Evolutionary conservation across 306 rosid species (phyloP).

Genomic region (Rosa multiflora): DNA sequence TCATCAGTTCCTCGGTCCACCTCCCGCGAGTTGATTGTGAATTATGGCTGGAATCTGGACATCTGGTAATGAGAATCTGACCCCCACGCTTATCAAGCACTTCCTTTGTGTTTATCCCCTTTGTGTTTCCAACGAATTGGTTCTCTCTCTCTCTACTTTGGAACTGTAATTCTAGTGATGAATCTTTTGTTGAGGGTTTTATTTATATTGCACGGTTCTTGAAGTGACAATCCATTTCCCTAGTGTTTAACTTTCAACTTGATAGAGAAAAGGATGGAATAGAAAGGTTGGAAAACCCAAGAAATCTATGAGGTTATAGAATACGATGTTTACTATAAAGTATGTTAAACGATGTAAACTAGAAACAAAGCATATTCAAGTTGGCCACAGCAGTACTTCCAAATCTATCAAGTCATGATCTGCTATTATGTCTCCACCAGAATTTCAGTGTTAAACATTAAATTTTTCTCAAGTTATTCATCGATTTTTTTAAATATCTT

Average conservation of each 20-base stretch:
- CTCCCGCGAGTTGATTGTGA: neutral
- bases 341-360: neutral
- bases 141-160: neutral
- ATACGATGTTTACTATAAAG: neutral
- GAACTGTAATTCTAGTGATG: neutral
- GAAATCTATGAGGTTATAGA: neutral
- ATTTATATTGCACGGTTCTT: neutral
- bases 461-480: neutral
- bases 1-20: slow-evolving; percentile 31
- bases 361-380: neutral
- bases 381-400: neutral
- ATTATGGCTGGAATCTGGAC: neutral
- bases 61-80: neutral
- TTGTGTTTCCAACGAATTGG: neutral
- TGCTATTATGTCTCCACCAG: neutral
- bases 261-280: neutral
- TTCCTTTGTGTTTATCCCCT: neutral
- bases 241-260: neutral
- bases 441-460: too few relatives aligned
- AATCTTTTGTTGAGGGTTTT: neutral
- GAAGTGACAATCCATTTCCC: neutral
- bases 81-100: neutral
- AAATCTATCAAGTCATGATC: neutral
- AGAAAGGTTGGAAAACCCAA: neutral
- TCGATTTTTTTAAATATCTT: too few relatives aligned